phyloP scores from a whole-genome alignment of 1,284 basidiomycete genomes.

The Apiotrichum porosum region DNA sequence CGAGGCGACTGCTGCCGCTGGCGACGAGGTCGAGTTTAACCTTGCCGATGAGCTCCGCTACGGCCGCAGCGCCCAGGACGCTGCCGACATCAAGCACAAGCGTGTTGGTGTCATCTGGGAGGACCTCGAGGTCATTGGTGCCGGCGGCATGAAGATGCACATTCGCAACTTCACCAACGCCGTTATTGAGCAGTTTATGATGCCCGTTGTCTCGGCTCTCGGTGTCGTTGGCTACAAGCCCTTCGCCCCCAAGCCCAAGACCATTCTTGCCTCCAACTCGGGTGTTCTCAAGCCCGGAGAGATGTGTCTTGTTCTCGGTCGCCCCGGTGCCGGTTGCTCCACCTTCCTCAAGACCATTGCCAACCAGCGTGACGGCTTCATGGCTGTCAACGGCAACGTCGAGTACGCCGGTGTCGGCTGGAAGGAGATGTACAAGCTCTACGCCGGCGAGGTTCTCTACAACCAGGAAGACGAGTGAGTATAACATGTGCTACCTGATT shows the following conservation, averaged over 20 bases:
- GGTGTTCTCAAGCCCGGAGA: conserved; percentile 67
- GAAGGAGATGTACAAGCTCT: conserved; percentile 52
- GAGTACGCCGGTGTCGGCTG: conserved; percentile 56
- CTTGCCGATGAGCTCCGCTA: conserved; percentile 68
- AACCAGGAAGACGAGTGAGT: conserved; percentile 61
- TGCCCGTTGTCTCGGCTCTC: conserved; percentile 40
- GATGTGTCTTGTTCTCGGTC: conserved; percentile 56
- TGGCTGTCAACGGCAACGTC: conserved; percentile 54
- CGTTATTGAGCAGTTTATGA: conserved; percentile 50
- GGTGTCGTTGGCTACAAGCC: conserved; percentile 17
- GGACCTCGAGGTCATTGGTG: conserved; percentile 59
- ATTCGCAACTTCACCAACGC: conserved; percentile 54
- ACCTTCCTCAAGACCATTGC: conserved; percentile 55
- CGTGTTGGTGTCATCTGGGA: conserved; percentile 61
- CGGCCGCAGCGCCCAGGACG: conserved; percentile 61
- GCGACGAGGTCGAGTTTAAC: conserved; percentile 37
- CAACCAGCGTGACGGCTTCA: conserved; percentile 53
- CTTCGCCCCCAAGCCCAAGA: conserved; percentile 49
- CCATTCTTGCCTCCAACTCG: conserved; percentile 56
- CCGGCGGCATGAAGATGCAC: conserved; percentile 64
- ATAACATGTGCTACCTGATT: background rate
- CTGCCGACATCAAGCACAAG: conserved; percentile 74
- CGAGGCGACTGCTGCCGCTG: conserved; percentile 5
- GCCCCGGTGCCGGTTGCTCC: conserved; percentile 49
- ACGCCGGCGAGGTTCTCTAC: conserved; percentile 61